Evolutionary conservation across 2,329 filamentous ascomycete species (phyloP).

Genomic region (Torrubiella hemipterigena): DNA sequence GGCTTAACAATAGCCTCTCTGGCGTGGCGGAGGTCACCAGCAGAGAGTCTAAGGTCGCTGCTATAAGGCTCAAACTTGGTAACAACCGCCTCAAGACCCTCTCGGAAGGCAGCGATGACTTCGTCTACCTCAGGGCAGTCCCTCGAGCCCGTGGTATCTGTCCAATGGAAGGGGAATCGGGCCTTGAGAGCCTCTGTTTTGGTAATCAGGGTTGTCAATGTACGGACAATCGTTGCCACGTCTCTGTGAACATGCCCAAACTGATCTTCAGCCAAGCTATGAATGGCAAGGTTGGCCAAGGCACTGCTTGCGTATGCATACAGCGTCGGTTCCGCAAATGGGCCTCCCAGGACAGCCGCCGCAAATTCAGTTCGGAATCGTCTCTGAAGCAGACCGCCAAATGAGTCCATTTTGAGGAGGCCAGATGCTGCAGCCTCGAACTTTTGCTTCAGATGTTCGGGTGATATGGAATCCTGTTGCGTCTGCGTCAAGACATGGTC

Average conservation of each 20-base stretch:
- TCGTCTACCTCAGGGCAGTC: conserved; percentile 57
- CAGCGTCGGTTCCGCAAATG: conserved; percentile 55
- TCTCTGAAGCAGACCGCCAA: conserved; percentile 60
- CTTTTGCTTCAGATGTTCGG: conserved; percentile 34
- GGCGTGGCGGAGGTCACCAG: conserved; percentile 61
- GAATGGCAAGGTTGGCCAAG: conserved; percentile 56
- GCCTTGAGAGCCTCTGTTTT: conserved; percentile 57
- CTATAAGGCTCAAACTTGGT: conserved; percentile 64
- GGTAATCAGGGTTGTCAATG: conserved; percentile 56
- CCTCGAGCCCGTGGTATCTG: conserved; percentile 50
- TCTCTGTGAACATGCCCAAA: conserved; percentile 81
- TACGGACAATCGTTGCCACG: conserved; percentile 61
- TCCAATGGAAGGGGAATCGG: conserved; percentile 59
- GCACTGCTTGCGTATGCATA: conserved; percentile 63
- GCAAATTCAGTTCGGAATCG: conserved; percentile 54
- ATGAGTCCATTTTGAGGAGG: conserved; percentile 32
- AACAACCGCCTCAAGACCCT: conserved; percentile 54
- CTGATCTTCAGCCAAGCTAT: conserved; percentile 67
- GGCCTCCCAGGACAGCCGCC: conserved; percentile 59
- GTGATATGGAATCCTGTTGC: conserved; percentile 40
- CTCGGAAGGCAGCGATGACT: conserved; percentile 52
- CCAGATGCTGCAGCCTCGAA: conserved; percentile 34
- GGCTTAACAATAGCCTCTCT: conserved; percentile 43
- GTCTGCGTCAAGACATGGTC: conserved; percentile 37
- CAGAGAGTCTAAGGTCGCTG: conserved; percentile 54